These are phyloP conservation scores for Penicillium sp. DNA, from an alignment of 2,329 filamentous ascomycete species.

Conservation along the genomic window DNA sequence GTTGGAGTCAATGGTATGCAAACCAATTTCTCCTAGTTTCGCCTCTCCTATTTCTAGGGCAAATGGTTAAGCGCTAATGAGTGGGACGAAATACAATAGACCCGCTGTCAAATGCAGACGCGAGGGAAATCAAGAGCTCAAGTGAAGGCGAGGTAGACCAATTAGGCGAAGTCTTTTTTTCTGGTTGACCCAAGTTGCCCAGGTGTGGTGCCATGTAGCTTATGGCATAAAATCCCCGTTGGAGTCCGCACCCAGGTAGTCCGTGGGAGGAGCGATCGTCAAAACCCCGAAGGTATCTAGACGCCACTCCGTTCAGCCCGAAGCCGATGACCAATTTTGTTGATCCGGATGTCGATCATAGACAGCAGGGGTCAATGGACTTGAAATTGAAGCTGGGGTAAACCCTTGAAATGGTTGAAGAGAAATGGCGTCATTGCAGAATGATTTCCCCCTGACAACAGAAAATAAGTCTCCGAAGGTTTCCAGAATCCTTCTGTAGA, in stretches of 20 bases:
- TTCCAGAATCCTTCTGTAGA: too few relatives aligned
- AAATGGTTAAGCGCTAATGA: conserved; percentile 1
- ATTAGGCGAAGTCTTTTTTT: too few relatives aligned
- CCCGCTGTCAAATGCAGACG: not conserved
- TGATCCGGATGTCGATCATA: too few relatives aligned
- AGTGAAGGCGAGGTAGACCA: not conserved
- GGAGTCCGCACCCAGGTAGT: not conserved
- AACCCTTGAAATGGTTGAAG: too few relatives aligned
- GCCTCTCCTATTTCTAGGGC: not conserved
- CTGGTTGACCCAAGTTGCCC: not conserved
- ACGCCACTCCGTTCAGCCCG: not conserved
- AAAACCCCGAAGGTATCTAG: not conserved
- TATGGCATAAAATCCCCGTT: not conserved
- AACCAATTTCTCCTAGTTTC: conserved; percentile 14
- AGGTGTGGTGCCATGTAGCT: not conserved
- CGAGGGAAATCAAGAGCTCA: not conserved
- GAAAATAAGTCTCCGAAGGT: too few relatives aligned
- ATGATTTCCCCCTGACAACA: too few relatives aligned
- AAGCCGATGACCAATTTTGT: not conserved
- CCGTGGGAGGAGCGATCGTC: not conserved
- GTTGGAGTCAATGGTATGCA: conserved; percentile 16
- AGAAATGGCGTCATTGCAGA: too few relatives aligned
- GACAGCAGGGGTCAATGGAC: too few relatives aligned
- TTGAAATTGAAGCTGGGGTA: too few relatives aligned
- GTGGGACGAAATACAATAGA: conserved; percentile 4